phyloP scores from a whole-genome alignment of 495 filamentous ascomycete genomes.

The Cercophora samala region DNA sequence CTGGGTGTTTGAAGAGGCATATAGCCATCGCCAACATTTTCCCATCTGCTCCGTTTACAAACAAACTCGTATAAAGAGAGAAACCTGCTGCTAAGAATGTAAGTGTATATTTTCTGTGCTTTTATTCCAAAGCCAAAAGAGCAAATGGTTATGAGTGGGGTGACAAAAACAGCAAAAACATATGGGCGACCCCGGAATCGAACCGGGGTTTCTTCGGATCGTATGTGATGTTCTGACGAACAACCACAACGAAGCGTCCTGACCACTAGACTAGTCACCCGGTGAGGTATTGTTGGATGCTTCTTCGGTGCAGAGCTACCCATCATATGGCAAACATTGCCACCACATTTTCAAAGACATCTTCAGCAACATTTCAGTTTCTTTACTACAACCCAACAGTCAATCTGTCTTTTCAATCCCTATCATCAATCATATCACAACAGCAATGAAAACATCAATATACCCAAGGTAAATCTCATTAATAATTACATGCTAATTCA shows the following conservation, averaged over 20 bases:
- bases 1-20: too few relatives aligned
- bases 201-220: constrained; percentile 28
- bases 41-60: too few relatives aligned
- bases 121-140: neutral
- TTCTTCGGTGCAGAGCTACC: neutral
- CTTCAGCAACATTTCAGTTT: too few relatives aligned
- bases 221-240: neutral
- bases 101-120: neutral
- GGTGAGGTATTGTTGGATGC: neutral
- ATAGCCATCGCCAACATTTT: too few relatives aligned
- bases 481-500: neutral
- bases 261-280: neutral
- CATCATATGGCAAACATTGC: neutral
- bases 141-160: neutral
- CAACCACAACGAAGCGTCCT: neutral
- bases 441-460: neutral
- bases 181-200: constrained; percentile 27
- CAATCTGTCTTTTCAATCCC: neutral
- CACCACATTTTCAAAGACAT: too few relatives aligned
- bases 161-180: neutral
- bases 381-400: neutral
- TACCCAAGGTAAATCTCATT: neutral
- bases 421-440: neutral
- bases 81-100: too few relatives aligned
- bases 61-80: too few relatives aligned